phyloP scores from a whole-genome alignment of 1,284 basidiomycete genomes.

The Trichosporon coremiiforme region DNA sequence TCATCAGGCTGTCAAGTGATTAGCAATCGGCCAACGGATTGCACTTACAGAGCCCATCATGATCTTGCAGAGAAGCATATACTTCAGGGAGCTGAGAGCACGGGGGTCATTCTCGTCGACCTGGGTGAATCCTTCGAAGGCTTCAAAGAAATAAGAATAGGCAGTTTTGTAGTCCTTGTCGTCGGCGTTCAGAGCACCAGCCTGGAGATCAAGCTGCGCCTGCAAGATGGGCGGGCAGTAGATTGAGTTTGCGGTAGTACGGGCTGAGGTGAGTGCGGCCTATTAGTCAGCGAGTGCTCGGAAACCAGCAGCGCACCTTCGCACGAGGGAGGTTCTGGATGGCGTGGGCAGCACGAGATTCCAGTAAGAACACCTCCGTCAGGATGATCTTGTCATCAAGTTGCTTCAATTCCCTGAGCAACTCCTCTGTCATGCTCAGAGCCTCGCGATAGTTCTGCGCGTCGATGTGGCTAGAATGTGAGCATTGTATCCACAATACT shows the following conservation, averaged over 20 bases:
- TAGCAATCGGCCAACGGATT: neutral
- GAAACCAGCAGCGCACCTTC: conserved; percentile 63
- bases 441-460: conserved; percentile 76
- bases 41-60: conserved; percentile 86
- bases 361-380: conserved; percentile 92
- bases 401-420: conserved; percentile 86
- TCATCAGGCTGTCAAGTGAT: conserved; percentile 74
- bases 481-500: neutral
- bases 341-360: conserved; percentile 86
- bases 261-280: conserved; percentile 87
- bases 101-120: conserved; percentile 58
- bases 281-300: conserved; percentile 48
- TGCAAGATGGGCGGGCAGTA: conserved; percentile 95
- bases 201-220: conserved; percentile 88
- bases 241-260: conserved; percentile 94
- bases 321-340: conserved; percentile 90
- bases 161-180: conserved; percentile 98
- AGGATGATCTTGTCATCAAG: conserved; percentile 98
- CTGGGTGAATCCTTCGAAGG: conserved; percentile 83
- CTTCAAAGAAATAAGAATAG: conserved; percentile 97
- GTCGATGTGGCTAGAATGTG: conserved; percentile 68
- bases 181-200: conserved; percentile 88
- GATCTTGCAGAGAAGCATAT: conserved; percentile 97
- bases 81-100: conserved; percentile 83
- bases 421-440: conserved; percentile 75